Percentiles rank a stretch among this genome's conserved stretches.
These are phyloP conservation scores for Chalciporus sp. DNA, from an alignment of 1,284 basidiomycete species.

Conservation along the genomic window DNA sequence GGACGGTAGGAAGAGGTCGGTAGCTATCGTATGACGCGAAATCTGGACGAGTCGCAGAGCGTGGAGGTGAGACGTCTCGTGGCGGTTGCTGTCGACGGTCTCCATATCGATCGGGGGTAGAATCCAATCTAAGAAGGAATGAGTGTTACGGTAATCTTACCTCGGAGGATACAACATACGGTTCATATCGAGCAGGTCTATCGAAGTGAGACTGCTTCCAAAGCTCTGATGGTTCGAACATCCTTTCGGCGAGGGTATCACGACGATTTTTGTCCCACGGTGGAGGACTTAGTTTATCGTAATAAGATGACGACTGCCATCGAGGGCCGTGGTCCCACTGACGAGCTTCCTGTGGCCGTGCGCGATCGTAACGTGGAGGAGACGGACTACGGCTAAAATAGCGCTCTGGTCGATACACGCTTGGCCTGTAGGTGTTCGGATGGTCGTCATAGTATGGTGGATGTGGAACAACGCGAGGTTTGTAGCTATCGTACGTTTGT, in stretches of 20 bases:
- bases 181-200: constrained; percentile 33
- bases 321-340: constrained; percentile 35
- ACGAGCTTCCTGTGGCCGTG: constrained; percentile 35
- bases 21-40: constrained; percentile 42
- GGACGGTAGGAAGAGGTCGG: constrained; percentile 37
- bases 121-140: constrained; percentile 25
- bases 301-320: constrained; percentile 27
- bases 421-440: constrained; percentile 46
- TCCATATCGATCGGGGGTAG: constrained; percentile 28
- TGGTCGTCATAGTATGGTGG: constrained; percentile 43
- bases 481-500: constrained; percentile 54
- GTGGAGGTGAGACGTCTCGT: constrained; percentile 40
- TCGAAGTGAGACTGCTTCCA: constrained; percentile 64
- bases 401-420: constrained; percentile 34
- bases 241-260: constrained; percentile 51
- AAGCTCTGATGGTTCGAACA: constrained; percentile 69
- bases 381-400: constrained; percentile 53
- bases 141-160: constrained; percentile 26
- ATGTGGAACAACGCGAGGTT: constrained; percentile 39
- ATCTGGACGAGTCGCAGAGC: constrained; percentile 31
- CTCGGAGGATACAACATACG: constrained; percentile 21
- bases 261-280: constrained; percentile 38
- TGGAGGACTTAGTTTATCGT: constrained; percentile 34
- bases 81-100: constrained; percentile 36
- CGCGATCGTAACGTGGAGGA: constrained; percentile 49